Conservation (phyloP, 2,329 filamentous ascomycete species). For the Hymenoscyphus albidus region DNA sequence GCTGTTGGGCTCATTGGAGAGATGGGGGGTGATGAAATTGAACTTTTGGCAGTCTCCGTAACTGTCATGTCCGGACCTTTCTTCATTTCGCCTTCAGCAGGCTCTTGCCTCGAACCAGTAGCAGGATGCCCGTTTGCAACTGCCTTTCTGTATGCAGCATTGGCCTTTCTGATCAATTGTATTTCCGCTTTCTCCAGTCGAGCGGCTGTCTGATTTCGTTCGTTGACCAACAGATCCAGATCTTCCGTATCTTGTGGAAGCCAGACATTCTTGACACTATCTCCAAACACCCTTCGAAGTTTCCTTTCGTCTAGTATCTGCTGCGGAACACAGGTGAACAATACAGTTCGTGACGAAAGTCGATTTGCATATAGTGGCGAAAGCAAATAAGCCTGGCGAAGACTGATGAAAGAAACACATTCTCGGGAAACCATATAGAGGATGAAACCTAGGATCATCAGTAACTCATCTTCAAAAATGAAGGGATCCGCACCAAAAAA, state of each 20-base stretch:
- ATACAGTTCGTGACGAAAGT: slow-evolving; percentile 63
- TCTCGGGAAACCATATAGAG: slow-evolving; percentile 65
- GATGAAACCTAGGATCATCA: slow-evolving; percentile 45
- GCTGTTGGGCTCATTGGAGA: slow-evolving; percentile 8
- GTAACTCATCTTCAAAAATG: background rate
- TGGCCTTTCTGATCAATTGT: slow-evolving; percentile 56
- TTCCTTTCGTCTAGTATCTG: slow-evolving; percentile 56
- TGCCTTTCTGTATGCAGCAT: slow-evolving; percentile 50
- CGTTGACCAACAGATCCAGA: slow-evolving; percentile 55
- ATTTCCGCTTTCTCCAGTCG: slow-evolving; percentile 63
- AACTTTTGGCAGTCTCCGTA: slow-evolving; percentile 8
- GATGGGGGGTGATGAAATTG: slow-evolving; percentile 6
- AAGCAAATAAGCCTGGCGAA: slow-evolving; percentile 64
- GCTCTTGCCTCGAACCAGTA: slow-evolving; percentile 18
- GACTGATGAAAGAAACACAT: slow-evolving; percentile 63
- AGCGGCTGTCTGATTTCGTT: slow-evolving; percentile 55
- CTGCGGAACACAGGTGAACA: slow-evolving; percentile 62
- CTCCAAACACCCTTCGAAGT: slow-evolving; percentile 56
- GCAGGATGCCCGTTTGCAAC: slow-evolving; percentile 47
- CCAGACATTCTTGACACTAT: slow-evolving; percentile 61
- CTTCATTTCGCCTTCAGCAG: slow-evolving; percentile 9
- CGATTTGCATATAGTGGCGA: slow-evolving; percentile 62
- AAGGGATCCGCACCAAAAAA: slow-evolving; percentile 45
- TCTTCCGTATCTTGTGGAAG: slow-evolving; percentile 56
- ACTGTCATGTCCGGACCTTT: slow-evolving; percentile 10